These are phyloP conservation scores for Podospora australis DNA, from an alignment of 495 filamentous ascomycete genomes.

Conservation along the genomic window DNA sequence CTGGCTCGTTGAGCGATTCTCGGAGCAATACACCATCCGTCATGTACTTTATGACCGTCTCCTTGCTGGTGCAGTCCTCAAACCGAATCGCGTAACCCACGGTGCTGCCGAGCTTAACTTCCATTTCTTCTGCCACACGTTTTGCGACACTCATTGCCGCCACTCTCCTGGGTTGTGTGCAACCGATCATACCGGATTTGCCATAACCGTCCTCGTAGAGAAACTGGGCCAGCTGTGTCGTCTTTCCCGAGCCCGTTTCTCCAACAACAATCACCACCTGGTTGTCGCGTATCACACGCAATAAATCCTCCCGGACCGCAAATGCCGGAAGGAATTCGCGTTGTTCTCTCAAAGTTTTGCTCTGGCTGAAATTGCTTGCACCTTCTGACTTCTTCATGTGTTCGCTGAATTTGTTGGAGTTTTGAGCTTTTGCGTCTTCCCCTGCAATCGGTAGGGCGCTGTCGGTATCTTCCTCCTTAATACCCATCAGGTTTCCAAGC, in stretches of 20 bases:
- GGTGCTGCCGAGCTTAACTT: slow-evolving; percentile 78
- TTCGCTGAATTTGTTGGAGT: slow-evolving; percentile 77
- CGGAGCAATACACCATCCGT: slow-evolving; percentile 94
- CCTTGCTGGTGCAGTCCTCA: slow-evolving; percentile 92
- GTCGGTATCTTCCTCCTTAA: slow-evolving; percentile 91
- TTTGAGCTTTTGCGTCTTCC: slow-evolving; percentile 54
- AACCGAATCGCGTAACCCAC: slow-evolving; percentile 99
- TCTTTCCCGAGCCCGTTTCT: slow-evolving; percentile 95
- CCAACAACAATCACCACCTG: slow-evolving; percentile 96
- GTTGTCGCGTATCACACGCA: slow-evolving; percentile 92
- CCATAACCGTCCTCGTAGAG: slow-evolving; percentile 91
- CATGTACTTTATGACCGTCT: slow-evolving; percentile 99
- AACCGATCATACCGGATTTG: slow-evolving; percentile 81
- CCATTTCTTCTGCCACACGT: slow-evolving; percentile 98
- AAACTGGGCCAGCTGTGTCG: slow-evolving; percentile 93
- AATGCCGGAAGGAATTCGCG: slow-evolving; percentile 93
- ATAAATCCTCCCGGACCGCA: slow-evolving; percentile 90
- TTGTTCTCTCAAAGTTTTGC: slow-evolving; percentile 85
- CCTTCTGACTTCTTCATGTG: slow-evolving; percentile 87
- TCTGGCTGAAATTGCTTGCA: slow-evolving; percentile 86
- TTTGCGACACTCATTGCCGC: slow-evolving; percentile 99
- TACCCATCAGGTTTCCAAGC: slow-evolving; percentile 87
- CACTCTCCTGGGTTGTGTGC: slow-evolving; percentile 90
- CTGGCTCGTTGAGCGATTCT: slow-evolving; percentile 84
- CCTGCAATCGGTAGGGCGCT: slow-evolving; percentile 70